Evolutionary conservation across 768 basidiomycete genomes (phyloP), one percentile per base, ranked within the genome.

Genomic region (Royoungia palumana): DNA sequence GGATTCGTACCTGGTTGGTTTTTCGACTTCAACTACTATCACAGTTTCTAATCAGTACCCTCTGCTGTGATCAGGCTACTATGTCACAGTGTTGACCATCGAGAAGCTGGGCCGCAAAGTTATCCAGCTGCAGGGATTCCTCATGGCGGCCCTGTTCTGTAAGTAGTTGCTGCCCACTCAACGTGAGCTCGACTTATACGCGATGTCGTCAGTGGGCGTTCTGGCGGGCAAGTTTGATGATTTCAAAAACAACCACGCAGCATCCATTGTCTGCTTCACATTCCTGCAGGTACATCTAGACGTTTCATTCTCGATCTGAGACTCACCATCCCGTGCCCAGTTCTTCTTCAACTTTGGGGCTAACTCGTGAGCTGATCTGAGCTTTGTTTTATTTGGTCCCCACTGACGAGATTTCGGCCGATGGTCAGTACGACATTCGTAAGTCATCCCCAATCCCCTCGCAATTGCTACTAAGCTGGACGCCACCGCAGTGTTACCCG

Each of bases 321-420:
- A n/a, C 51, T 57, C 8, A 52, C 43, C 51, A 10, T 35, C 20
- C 6, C 14, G 20, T n/a, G 17, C 39, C 0, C 51, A 82, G 73
- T 87, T 87, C 72, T 87, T 88, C 75, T 88, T 88, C 75, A 88
- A 89, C 70, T 89, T 87, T 58, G 87, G 87, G 17, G 83, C 85
- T 4, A 88, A 87, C 60, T 70, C 80, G 76, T 82, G 59, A 54
- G 79, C 57, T 14, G 12, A 34, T 9, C 11, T 28, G 13, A 2
- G 28, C 3, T 5, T 45, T 13, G 6, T 32, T 22, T 32, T 19
- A 17, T 17, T 6, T 41, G 2, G 36, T 37, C 35, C 42, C 30
- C 41, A 47, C 47, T 61, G 17, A 45, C 39, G 27, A 12, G 16
- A 27, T 25, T 11, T 44, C 41, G 37, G 19, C 16, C 47, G 5